Percentiles rank a stretch among this genome's conserved stretches.
Evolutionary conservation across 1,139 yeast species (phyloP).

Genomic region (Suhomyces wounanorum): DNA sequence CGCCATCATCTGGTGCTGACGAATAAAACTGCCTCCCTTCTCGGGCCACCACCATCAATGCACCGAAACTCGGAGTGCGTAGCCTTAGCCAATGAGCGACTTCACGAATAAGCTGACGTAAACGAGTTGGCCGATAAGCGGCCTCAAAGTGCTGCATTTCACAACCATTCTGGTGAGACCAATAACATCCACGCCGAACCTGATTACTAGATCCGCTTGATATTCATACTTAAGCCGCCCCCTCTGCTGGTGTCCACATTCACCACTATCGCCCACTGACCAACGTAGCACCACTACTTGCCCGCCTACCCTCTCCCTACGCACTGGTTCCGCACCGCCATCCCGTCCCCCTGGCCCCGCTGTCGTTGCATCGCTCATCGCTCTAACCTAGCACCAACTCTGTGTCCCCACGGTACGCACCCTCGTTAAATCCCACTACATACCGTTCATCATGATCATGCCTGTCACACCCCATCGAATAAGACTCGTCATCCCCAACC

Average conservation of each 20-base stretch:
- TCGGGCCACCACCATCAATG: slow-evolving; percentile 3
- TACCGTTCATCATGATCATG: slow-evolving; percentile 16
- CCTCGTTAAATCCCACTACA: not conserved
- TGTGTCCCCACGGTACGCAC: not conserved
- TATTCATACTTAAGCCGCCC: not conserved
- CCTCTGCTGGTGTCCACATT: not conserved
- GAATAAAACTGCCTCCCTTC: slow-evolving; percentile 18
- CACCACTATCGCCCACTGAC: not conserved
- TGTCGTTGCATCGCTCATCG: not conserved
- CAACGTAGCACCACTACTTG: not conserved
- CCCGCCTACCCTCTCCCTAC: not conserved
- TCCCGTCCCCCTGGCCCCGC: not conserved
- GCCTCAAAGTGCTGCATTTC: slow-evolving; percentile 8
- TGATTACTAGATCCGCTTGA: not conserved
- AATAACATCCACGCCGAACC: slow-evolving; percentile 3
- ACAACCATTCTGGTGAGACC: slow-evolving; percentile 12
- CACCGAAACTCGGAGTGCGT: slow-evolving; percentile 16
- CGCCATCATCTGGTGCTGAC: slow-evolving; percentile 2
- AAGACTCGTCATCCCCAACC: slow-evolving; percentile 24
- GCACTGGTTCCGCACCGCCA: not conserved
- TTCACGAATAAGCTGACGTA: slow-evolving; percentile 13
- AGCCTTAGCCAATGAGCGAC: slow-evolving; percentile 14
- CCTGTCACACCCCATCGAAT: slow-evolving; percentile 26
- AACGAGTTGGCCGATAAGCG: slow-evolving; percentile 18
- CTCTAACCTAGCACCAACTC: not conserved